Conservation (phyloP, 306 rosid genomes). For the Prunus persica region Prunus_persica_NCBIv2 NC_034016.1:17852501-17853000, state of each 20-base stretch:
- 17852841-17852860: constrained; percentile 11
- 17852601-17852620: background rate
- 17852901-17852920: background rate
- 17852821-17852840: background rate
- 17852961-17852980: background rate
- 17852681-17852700: no score
- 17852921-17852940: background rate
- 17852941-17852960: background rate
- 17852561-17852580: constrained; percentile 11
- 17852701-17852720: no score
- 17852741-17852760: fast-evolving
- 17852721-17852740: fast-evolving
- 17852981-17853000: background rate
- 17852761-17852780: no score
- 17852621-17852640: background rate
- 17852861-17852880: fast-evolving
- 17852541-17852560: background rate
- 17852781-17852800: fast-evolving
- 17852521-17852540: fast-evolving
- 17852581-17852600: no score
- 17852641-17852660: background rate
- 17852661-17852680: background rate
- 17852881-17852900: background rate
- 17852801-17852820: no score
- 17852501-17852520: no score